Evolutionary conservation across 2,329 filamentous ascomycete species (phyloP), one percentile per base, ranked within the genome.

Genomic region (Ilyonectria sp.): DNA sequence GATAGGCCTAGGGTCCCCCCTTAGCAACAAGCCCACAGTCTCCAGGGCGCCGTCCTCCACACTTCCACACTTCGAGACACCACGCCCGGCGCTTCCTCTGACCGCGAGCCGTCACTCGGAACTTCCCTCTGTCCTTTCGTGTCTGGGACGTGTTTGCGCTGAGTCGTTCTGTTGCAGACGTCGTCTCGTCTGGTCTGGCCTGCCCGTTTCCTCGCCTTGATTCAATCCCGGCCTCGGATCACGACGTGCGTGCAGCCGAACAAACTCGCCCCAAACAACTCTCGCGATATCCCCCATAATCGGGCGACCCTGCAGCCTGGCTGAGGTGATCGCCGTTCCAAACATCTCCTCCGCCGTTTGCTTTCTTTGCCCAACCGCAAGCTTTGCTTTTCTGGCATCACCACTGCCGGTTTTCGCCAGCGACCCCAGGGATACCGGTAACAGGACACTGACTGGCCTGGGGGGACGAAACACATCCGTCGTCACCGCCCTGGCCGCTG

Each of bases 11-110:
- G 72, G 71, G 70, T 68, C 59, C 59, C 73, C 63, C 68, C 70
- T 72, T 74, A 72, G 69, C 64, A 74, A 63, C 69, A 67, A 70
- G 56, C 65, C 60, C 40, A 43, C 40, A 43, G 69, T 43, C 55
- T 58, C 53, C 58, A 47, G 46, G 58, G 58, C 58, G 47, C 58
- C 69, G 68, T 65, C 73, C 72, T 78, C 73, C 75, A 70, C 29
- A 35, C 23, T 33, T 49, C 47, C 49, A 33, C 69, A 74, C 58
- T 75, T 75, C 74, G 78, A 79, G 78, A 80, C 78, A 78, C 72
- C 63, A 75, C 72, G 73, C 75, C 73, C 74, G 75, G 74, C 76
- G 76, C 69, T 73, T 70, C 65, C 65, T 71, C 66, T 65, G 67
- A 29, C 62, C 69, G 60, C 65, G 70, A 72, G 67, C 67, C 71